These are phyloP conservation scores for Nematocida sp. DNA, from an alignment of 371 early-diverging fungal species.

Conservation along the genomic window DNA sequence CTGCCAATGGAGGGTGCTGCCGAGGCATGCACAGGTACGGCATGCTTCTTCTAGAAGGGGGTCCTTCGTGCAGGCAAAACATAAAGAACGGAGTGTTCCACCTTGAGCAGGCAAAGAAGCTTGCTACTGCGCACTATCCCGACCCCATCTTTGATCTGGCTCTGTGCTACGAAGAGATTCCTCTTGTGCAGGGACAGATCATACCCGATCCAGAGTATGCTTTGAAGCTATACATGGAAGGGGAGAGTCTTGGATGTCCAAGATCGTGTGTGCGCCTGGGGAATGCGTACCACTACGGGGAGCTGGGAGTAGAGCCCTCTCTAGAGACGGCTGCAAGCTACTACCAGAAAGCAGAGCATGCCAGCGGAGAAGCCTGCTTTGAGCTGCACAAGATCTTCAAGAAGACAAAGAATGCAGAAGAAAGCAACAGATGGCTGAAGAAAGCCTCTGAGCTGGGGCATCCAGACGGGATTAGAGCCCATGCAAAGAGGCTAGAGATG, in stretches of 20 bases:
- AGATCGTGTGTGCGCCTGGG: constrained; percentile 60
- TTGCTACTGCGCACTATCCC: constrained; percentile 60
- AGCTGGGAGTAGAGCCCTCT: constrained; percentile 32
- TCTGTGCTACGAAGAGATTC: constrained; percentile 56
- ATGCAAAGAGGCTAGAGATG: constrained; percentile 80
- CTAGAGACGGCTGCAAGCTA: constrained; percentile 8
- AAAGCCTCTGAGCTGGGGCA: constrained; percentile 78
- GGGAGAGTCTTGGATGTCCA: constrained; percentile 59
- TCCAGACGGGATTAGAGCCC: constrained; percentile 78
- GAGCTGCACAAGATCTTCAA: constrained; percentile 67
- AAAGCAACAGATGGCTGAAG: constrained; percentile 83
- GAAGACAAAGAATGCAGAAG: background rate
- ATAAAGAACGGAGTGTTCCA: constrained; percentile 61
- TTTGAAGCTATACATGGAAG: constrained; percentile 57
- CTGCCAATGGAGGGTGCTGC: constrained; percentile 63
- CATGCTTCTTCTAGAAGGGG: constrained; percentile 59
- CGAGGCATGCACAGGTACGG: constrained; percentile 64
- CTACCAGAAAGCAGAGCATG: constrained; percentile 17
- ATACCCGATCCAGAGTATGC: constrained; percentile 59
- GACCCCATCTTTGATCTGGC: constrained; percentile 64
- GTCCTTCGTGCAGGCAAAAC: constrained; percentile 50
- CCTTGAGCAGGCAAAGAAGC: constrained; percentile 59
- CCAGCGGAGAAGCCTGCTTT: constrained; percentile 24
- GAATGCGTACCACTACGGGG: constrained; percentile 56
- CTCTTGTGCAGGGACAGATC: constrained; percentile 16